Base-by-base conservation (phyloP, 1,284 basidiomycete species). In the Ceraceosorus bombacis region DNA sequence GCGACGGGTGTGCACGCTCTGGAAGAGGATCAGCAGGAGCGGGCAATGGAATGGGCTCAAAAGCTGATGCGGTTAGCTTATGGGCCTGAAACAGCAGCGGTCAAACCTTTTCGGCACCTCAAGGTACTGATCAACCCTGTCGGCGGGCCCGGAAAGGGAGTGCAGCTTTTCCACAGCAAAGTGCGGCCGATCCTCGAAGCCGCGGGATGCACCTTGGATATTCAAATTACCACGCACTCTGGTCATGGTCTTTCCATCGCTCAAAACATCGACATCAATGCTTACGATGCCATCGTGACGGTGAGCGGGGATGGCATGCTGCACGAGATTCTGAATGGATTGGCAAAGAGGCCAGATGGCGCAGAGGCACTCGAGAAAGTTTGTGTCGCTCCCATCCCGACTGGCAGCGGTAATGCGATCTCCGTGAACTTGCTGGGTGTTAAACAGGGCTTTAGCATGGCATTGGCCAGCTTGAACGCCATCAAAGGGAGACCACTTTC, bases 291-390 rank as follows among this genome's bases (percentile, higher is more conserved):
- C 0, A 78, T 96, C 41, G 83, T 89, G n/a, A 80, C 85, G 6
- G 84, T 94, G 27, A 92, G 90, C 0, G 93, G 93, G 0, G 93
- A 97, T 75, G 93, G 93, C 5, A 82, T 91, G 49, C 75, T 92
- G 6, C 89, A 93, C 74, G 93, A 97, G 78, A 82, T 94, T n/a
- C 74, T 95, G 72, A 97, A 98, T 73, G 95, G 93, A 2, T 85
- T 96, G 54, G 87, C 89, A 0, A 80, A 83, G 49, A 86, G 91
- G 57, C 75, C 81, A 7, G 83, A 88, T 56, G 87, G 89, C 0
- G 78, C 80, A 15, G 81, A 81, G 51, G 92, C 90, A 0, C 83
- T 97, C 52, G 48, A 62, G 4, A 77, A 79, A 49, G 85, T 86
- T 49, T 90, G 92, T 0, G 79, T 97, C 36, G 86, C 85, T 0